Evolutionary conservation across 306 rosid genomes (phyloP).

Genomic region (Lotus japonicus): DNA sequence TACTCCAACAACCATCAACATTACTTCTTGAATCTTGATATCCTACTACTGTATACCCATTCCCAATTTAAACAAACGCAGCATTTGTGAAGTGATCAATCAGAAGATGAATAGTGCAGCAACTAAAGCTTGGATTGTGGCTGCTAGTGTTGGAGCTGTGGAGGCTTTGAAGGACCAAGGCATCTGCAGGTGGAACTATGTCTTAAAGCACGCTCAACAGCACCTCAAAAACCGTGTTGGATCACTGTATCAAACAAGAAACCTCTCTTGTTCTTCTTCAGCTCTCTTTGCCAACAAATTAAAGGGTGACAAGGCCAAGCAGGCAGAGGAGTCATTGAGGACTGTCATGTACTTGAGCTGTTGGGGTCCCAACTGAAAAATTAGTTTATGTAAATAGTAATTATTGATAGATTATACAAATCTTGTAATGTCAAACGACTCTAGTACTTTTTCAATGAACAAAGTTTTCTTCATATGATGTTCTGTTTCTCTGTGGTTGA

Average conservation of each 20-base stretch:
- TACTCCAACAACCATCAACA: too few relatives aligned
- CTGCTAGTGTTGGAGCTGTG: conserved; percentile 28
- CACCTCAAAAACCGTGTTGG: conserved; percentile 30
- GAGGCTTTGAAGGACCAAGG: conserved; percentile 53
- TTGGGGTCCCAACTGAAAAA: conserved; percentile 27
- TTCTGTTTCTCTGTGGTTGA: not conserved
- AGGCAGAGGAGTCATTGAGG: conserved; percentile 63
- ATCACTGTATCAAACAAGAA: conserved; percentile 30
- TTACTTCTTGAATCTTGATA: too few relatives aligned
- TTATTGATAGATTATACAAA: not conserved
- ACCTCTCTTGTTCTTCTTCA: conserved; percentile 32
- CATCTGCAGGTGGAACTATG: conserved; percentile 39
- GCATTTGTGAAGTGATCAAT: too few relatives aligned
- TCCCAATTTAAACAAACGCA: too few relatives aligned
- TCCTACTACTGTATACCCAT: too few relatives aligned
- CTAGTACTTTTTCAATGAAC: not conserved
- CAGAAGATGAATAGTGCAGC: not conserved
- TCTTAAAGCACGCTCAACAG: conserved; percentile 28
- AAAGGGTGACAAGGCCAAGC: conserved; percentile 36
- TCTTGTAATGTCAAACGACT: not conserved
- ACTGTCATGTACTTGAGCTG: conserved; percentile 68
- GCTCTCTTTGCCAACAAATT: conserved; percentile 5
- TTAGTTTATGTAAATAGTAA: too few relatives aligned
- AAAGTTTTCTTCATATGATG: not conserved
- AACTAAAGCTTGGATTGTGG: conserved; percentile 26